These are phyloP conservation scores for Chlorella variabilis DNA, from an alignment of 163 green algal genomes.

Conservation along the genomic window DNA sequence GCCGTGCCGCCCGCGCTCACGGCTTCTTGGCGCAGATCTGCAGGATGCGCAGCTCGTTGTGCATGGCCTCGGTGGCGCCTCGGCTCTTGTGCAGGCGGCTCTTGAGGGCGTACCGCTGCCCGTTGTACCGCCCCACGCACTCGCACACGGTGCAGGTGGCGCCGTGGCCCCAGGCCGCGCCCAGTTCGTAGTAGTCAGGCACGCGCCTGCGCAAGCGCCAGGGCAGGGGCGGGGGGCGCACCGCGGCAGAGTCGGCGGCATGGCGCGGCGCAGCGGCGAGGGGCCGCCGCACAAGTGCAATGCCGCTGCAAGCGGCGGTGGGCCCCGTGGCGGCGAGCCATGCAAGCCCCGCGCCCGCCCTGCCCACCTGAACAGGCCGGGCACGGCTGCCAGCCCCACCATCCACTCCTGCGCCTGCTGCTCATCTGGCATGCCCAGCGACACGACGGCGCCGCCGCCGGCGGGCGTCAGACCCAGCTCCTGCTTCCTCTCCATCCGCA, in stretches of 20 bases:
- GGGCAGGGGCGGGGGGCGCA: neutral
- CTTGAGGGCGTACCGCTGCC: conserved; percentile 41
- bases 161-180: conserved; percentile 38
- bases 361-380: conserved; percentile 38
- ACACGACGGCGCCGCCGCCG: neutral
- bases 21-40: conserved; percentile 51
- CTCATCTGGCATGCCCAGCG: conserved; percentile 1
- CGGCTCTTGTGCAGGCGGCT: conserved; percentile 13
- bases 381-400: conserved; percentile 33
- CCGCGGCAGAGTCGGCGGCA: neutral
- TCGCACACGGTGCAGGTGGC: conserved; percentile 42
- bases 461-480: conserved; percentile 2
- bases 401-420: conserved; percentile 40
- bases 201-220: conserved; percentile 18
- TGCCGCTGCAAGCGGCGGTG: no score
- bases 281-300: no score
- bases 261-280: no score
- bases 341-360: no score
- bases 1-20: no score
- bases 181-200: conserved; percentile 40
- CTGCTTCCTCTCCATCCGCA: neutral
- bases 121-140: conserved; percentile 24
- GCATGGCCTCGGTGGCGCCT: conserved; percentile 42
- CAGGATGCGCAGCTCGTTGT: conserved; percentile 53
- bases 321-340: no score